Conservation (phyloP, 176 grass and related monocot genomes). For the Calamus simplicifolius region DNA sequence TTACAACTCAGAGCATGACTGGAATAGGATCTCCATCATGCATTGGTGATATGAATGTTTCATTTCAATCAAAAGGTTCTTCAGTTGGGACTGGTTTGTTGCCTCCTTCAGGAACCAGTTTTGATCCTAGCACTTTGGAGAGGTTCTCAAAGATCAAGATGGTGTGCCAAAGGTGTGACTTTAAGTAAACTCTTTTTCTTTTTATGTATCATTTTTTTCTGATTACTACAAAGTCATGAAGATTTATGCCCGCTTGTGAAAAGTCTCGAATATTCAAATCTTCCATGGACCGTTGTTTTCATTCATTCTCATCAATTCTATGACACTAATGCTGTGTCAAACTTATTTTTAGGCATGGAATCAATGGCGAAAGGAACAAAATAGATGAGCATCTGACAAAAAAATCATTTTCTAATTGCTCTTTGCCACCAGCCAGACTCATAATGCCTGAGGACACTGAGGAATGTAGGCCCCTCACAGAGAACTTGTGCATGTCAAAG, state of each 20-base stretch:
- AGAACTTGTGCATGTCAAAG: constrained; percentile 9
- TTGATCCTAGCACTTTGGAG: constrained; percentile 26
- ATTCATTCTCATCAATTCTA: too few species aligned
- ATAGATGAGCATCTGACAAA: constrained; percentile 13
- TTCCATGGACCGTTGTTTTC: too few species aligned
- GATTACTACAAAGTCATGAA: too few species aligned
- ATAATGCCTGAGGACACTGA: constrained; percentile 14
- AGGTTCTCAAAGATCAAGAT: constrained; percentile 38
- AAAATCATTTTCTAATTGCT: constrained; percentile 2
- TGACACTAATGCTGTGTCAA: background rate
- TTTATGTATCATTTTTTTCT: too few species aligned
- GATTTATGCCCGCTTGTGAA: too few species aligned
- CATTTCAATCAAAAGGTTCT: constrained; percentile 15
- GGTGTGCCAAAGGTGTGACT: constrained; percentile 35
- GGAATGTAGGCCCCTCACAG: constrained; percentile 13
- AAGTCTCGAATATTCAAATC: too few species aligned
- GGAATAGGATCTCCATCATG: background rate
- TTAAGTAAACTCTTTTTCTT: background rate
- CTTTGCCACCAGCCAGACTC: constrained; percentile 15
- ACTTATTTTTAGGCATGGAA: constrained; percentile 30
- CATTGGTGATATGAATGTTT: constrained; percentile 3
- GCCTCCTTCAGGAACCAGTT: constrained; percentile 7
- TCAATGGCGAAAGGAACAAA: constrained; percentile 20
- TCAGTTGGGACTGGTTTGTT: constrained; percentile 7
- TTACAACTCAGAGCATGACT: constrained; percentile 6